Evolutionary conservation across 2,329 filamentous ascomycete genomes (phyloP).

Genomic region (Diaporthe nobilis): DNA sequence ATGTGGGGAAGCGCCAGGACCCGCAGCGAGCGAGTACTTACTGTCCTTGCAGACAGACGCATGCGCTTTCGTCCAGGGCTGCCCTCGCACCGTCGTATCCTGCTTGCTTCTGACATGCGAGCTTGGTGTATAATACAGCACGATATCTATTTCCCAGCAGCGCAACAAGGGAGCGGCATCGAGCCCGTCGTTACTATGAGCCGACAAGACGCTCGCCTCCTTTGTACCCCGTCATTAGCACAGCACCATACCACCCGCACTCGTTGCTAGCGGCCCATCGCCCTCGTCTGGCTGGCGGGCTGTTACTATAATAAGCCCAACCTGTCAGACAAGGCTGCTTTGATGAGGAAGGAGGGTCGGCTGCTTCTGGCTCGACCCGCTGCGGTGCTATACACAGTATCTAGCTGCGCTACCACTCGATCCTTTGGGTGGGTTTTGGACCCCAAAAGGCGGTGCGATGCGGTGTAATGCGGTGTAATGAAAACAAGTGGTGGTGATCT

Average conservation of each 20-base stretch:
- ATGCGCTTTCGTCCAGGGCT: background rate
- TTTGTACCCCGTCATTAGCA: conserved; percentile 7
- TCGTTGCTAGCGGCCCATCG: conserved; percentile 20
- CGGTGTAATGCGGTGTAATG: conserved; percentile 21
- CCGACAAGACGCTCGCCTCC: conserved; percentile 2
- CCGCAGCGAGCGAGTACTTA: background rate
- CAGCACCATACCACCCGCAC: conserved; percentile 5
- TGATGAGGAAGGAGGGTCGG: conserved; percentile 30
- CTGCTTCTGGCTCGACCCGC: conserved; percentile 31
- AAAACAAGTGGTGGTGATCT: conserved; percentile 24
- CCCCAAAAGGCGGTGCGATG: conserved; percentile 38
- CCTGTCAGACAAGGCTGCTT: conserved; percentile 32
- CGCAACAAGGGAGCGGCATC: background rate
- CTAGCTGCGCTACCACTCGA: conserved; percentile 5
- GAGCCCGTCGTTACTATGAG: background rate
- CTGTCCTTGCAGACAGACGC: conserved; percentile 1
- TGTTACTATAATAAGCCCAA: conserved; percentile 30
- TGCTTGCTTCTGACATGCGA: conserved; percentile 12
- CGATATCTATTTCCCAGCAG: background rate
- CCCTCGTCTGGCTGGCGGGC: conserved; percentile 1
- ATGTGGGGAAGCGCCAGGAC: conserved; percentile 17
- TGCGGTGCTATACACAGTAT: background rate
- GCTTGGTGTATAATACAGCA: background rate
- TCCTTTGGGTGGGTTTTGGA: conserved; percentile 31
- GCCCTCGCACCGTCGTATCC: background rate